These are phyloP conservation scores for Globisporangium cylindrosporum DNA, from an alignment of 352 stramenopile genomes.

Conservation along the genomic window DNA sequence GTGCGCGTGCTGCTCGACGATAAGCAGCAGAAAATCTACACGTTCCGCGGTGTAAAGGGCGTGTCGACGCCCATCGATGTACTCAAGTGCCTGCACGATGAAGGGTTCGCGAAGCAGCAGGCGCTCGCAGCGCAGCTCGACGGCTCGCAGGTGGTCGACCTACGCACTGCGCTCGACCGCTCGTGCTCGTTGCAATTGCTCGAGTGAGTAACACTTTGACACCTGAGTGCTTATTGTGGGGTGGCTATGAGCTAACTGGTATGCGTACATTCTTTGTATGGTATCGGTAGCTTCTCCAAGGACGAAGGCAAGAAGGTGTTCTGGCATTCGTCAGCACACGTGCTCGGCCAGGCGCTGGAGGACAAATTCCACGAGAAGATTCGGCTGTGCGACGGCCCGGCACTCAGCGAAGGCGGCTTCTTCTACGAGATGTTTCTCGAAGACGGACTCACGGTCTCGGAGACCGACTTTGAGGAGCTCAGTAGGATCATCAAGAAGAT, in stretches of 20 bases:
- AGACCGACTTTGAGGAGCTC: slow-evolving; percentile 77
- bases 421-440: slow-evolving; percentile 96
- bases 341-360: slow-evolving; percentile 98
- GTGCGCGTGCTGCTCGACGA: slow-evolving; percentile 35
- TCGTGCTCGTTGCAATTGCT: slow-evolving; percentile 54
- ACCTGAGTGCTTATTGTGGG: neutral
- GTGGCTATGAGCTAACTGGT: neutral
- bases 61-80: slow-evolving; percentile 58
- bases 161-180: slow-evolving; percentile 40
- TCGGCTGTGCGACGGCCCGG: slow-evolving; percentile 92
- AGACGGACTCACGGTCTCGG: slow-evolving; percentile 62
- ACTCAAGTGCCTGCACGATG: slow-evolving; percentile 52
- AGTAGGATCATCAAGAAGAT: slow-evolving; percentile 93
- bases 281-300: slow-evolving; percentile 48
- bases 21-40: slow-evolving; percentile 18
- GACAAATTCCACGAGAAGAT: slow-evolving; percentile 96
- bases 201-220: slow-evolving; percentile 39
- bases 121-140: slow-evolving; percentile 48
- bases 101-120: slow-evolving; percentile 54
- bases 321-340: slow-evolving; percentile 99
- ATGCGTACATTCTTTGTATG: slow-evolving; percentile 1
- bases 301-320: slow-evolving; percentile 87
- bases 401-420: slow-evolving; percentile 95
- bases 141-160: slow-evolving; percentile 46
- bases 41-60: slow-evolving; percentile 43